phyloP scores from a whole-genome alignment of 2,329 filamentous ascomycete species.

The Coleophoma crateriformis region DNA sequence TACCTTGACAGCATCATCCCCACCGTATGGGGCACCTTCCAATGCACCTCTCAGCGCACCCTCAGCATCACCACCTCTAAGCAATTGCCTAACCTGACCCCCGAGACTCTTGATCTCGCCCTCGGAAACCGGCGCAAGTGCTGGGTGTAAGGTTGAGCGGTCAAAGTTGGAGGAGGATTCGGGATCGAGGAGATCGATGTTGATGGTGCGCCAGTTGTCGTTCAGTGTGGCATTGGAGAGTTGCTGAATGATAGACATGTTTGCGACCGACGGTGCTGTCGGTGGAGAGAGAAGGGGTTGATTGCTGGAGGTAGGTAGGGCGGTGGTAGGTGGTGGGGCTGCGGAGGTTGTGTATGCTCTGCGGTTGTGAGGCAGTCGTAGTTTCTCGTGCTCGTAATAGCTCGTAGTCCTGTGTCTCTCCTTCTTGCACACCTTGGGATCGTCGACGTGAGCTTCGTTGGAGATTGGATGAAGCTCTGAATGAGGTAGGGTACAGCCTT shows the following conservation, averaged over 20 bases:
- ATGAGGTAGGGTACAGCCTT: too few species aligned
- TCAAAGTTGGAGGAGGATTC: slow-evolving; percentile 92
- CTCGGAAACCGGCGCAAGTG: slow-evolving; percentile 68
- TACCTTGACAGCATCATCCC: slow-evolving; percentile 52
- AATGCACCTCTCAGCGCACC: slow-evolving; percentile 79
- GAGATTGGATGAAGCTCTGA: too few species aligned
- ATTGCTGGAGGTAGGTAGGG: slow-evolving; percentile 2
- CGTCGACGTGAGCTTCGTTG: too few species aligned
- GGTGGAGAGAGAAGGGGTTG: background rate
- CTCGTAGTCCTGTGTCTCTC: too few species aligned
- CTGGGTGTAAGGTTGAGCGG: slow-evolving; percentile 73
- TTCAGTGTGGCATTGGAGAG: slow-evolving; percentile 53
- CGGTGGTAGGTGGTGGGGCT: background rate
- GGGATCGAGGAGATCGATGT: slow-evolving; percentile 86
- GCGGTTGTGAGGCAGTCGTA: background rate
- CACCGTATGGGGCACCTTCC: slow-evolving; percentile 76
- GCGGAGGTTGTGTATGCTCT: background rate
- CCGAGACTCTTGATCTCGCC: slow-evolving; percentile 73
- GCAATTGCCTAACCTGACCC: slow-evolving; percentile 78
- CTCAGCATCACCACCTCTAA: slow-evolving; percentile 81
- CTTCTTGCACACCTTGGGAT: too few species aligned
- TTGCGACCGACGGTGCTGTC: slow-evolving; percentile 2
- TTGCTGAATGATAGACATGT: slow-evolving; percentile 65
- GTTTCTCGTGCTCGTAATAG: too few species aligned
- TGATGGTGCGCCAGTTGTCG: slow-evolving; percentile 80